Conservation (phyloP, 2,329 filamentous ascomycete species). For the Ophiosphaerella herpotricha region DNA sequence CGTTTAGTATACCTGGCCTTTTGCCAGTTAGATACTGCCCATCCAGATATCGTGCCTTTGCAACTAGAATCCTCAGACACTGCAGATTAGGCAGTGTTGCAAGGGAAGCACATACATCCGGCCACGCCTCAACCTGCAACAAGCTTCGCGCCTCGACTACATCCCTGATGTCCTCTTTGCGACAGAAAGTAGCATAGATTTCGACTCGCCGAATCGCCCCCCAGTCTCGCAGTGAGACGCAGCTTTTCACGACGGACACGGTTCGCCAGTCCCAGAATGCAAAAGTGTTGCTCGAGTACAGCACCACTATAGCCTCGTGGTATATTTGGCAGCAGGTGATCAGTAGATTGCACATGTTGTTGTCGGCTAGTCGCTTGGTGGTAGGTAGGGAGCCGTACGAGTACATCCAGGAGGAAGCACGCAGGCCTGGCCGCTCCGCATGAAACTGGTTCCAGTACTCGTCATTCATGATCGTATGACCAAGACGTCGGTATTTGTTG, state of each 20-base stretch:
- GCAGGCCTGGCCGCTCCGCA: conserved; percentile 4
- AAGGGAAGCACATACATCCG: conserved; percentile 1
- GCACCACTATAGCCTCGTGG: conserved; percentile 1
- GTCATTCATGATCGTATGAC: conserved; percentile 7
- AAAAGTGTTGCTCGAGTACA: conserved; percentile 12
- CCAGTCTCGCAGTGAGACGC: conserved; percentile 1
- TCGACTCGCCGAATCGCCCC: conserved; percentile 2
- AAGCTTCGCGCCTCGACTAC: conserved; percentile 1
- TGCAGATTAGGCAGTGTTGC: conserved; percentile 4
- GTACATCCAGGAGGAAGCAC: conserved; percentile 12
- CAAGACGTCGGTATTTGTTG: conserved; percentile 8
- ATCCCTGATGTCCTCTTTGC: conserved; percentile 5
- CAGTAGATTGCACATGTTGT: conserved; percentile 8
- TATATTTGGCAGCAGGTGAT: conserved; percentile 6
- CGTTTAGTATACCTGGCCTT: not conserved
- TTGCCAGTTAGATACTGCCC: not conserved
- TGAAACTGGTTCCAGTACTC: conserved; percentile 9
- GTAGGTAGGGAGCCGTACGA: conserved; percentile 11
- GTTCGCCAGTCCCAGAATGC: conserved; percentile 7
- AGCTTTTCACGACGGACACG: not conserved
- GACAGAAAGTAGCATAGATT: conserved; percentile 7
- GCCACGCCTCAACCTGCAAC: conserved; percentile 8
- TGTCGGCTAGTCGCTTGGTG: conserved; percentile 9
- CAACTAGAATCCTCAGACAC: conserved; percentile 6
- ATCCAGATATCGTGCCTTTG: conserved; percentile 3